These are phyloP conservation scores for Alternaria sp. DNA, from an alignment of 2,329 filamentous ascomycete species.

Conservation along the genomic window DNA sequence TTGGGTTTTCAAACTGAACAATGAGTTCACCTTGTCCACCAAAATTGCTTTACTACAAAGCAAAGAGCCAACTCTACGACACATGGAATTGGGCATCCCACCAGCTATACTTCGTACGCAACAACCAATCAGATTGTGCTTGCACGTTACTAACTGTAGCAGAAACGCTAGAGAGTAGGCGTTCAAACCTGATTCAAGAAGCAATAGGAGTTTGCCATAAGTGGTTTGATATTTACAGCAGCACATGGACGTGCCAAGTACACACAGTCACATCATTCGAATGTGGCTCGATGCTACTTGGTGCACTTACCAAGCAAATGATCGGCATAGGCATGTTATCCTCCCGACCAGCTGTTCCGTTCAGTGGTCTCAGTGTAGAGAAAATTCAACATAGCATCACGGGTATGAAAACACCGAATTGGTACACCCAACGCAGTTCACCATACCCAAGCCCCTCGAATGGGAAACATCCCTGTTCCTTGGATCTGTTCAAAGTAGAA, in stretches of 20 bases:
- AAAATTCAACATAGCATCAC: neutral
- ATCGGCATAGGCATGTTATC: slow-evolving; percentile 9
- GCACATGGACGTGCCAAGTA: neutral
- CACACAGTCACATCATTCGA: slow-evolving; percentile 4
- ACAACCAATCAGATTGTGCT: neutral
- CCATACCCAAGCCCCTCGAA: no score
- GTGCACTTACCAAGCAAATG: slow-evolving; percentile 31
- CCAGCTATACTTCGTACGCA: slow-evolving; percentile 15
- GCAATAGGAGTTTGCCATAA: neutral
- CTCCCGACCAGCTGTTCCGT: slow-evolving; percentile 20
- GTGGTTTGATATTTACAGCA: slow-evolving; percentile 4
- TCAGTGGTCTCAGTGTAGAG: slow-evolving; percentile 19
- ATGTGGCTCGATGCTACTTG: slow-evolving; percentile 29
- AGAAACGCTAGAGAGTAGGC: neutral
- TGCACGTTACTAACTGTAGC: neutral
- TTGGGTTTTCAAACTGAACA: slow-evolving; percentile 28
- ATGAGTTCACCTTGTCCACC: slow-evolving; percentile 23
- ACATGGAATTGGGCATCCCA: slow-evolving; percentile 24
- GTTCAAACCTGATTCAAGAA: neutral
- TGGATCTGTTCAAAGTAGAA: neutral
- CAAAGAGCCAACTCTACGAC: slow-evolving; percentile 4
- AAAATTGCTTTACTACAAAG: slow-evolving; percentile 5
- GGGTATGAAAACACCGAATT: slow-evolving; percentile 6
- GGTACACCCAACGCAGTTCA: neutral
- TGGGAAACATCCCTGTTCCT: no score